Base-by-base conservation (phyloP, 2,329 filamentous ascomycete genomes). In the Fusarium stilboides region DNA sequence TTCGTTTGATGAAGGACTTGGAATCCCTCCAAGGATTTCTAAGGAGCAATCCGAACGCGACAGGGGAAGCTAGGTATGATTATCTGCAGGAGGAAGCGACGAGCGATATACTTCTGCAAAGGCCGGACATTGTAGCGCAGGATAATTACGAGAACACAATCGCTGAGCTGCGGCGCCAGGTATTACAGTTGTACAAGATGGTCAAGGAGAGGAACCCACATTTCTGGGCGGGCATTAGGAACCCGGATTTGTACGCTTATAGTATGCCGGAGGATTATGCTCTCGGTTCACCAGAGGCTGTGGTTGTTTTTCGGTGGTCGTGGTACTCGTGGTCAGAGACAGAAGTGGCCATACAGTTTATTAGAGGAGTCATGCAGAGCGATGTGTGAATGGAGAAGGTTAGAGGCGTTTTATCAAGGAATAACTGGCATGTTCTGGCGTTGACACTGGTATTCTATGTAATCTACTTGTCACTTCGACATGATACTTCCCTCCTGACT, bases 321-420 rank as follows among this genome's bases (percentile, higher is more conserved):
- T 64, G 58, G 64, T 64, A 68, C 2, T 68, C 53, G 5, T 68
- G 49, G 49, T 46, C 64, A 4, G 65, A 65, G 24, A 68, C 53
- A 5, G 53, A 64, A 24, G 10, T 31, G 6, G 58, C 58, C 1
- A 60, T 65, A 36, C n/a, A 15, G 8, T 56, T 36, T 4, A 60
- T 68, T 2, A 55, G 53, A 4, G 49, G 17, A 1, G 1, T 60
- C 6, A 60, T 64, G 1, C 34, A 4, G 0, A n/a, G 22, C 4
- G 39, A 51, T 15, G 57, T 2, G 20, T 52, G 14, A 52, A 28
- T n/a, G n/a, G n/a, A n/a, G n/a, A 28, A 24, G 22, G 1, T 24
- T 5, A 5, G 5, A 1, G 22, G 22, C 7, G 22, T 24, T 24
- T 24, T 24, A 24, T 24, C 4, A 24, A 24, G 22, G 22, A 24